Evolutionary conservation across 2,329 filamentous ascomycete species (phyloP), one percentile per base, ranked within the genome.

Genomic region (Fusarium sublunatum): DNA sequence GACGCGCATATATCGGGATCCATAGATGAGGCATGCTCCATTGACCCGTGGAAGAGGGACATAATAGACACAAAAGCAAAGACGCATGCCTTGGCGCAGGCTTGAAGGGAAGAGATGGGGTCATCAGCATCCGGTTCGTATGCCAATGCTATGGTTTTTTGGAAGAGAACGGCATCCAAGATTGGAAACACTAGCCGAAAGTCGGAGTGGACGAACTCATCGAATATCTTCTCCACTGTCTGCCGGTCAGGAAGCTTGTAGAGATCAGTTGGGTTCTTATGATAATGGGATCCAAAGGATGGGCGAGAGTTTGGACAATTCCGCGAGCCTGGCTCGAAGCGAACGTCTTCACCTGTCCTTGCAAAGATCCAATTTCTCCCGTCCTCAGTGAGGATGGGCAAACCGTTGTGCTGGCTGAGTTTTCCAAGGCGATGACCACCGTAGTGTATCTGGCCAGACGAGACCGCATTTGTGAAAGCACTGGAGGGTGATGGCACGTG

Each of bases 161-260:
- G 60, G 52, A 86, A 86, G 0, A 86, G 67, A 1, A 77, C 72
- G 0, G 67, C 58, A 51, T 86, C 82, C 3, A 85, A 64, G 2
- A 83, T 29, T 0, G 84, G 84, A 34, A 86, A 85, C 0, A 81
- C 70, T 0, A 79, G 73, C 9, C 75, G 75, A 53, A 83, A 74
- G 1, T 79, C 67, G 0, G 76, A 78, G 0, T 64, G 53, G 1
- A 61, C 41, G 34, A 71, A 78, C 0, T 56, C 36, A 0, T 64
- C 26, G 1, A 77, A 53, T 9, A 61, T 63, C 11, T 66, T 53
- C 1, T 73, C 67, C 1, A 78, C 67, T 34, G 55, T 44, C 62
- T 64, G 12, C 74, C 73, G 55, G 2, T 62, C 54, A 0, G 70
- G 67, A 10, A 70, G 51, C 25, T 64, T 42, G 6, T 58, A 66